These are phyloP conservation scores for Tetracladium setigerum DNA, from an alignment of 495 filamentous ascomycete genomes.

Conservation along the genomic window DNA sequence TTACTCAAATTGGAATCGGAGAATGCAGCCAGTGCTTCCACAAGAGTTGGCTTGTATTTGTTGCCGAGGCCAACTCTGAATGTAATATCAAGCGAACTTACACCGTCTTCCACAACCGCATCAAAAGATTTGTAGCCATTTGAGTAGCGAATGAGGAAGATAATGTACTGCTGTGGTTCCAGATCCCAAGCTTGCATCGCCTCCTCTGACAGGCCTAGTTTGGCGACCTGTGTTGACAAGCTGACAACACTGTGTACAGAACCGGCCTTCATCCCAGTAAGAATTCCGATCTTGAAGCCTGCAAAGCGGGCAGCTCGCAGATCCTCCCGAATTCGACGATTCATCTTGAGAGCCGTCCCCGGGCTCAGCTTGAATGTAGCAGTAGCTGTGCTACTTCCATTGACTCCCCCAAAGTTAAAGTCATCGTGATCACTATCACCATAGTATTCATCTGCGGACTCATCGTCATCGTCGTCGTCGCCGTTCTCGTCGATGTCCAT, in stretches of 20 bases:
- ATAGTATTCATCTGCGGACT: conserved; percentile 3
- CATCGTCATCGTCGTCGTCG: conserved; percentile 17
- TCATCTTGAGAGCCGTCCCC: conserved; percentile 6
- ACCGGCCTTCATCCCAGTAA: conserved; percentile 39
- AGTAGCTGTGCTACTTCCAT: conserved; percentile 3
- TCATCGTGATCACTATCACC: conserved; percentile 4
- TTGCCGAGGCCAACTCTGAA: conserved; percentile 39
- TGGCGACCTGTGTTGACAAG: conserved; percentile 57
- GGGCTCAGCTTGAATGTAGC: background rate
- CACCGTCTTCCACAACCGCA: conserved; percentile 16
- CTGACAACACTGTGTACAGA: conserved; percentile 42
- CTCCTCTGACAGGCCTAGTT: conserved; percentile 70
- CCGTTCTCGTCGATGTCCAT: conserved; percentile 25
- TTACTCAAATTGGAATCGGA: conserved; percentile 6
- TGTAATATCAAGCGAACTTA: conserved; percentile 8
- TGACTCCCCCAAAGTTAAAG: conserved; percentile 23
- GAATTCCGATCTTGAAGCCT: conserved; percentile 68
- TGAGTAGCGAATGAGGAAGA: conserved; percentile 66
- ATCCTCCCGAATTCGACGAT: conserved; percentile 50
- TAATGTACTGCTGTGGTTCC: conserved; percentile 56
- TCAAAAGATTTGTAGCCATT: conserved; percentile 47
- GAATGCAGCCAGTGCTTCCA: conserved; percentile 22
- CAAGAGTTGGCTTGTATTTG: conserved; percentile 38
- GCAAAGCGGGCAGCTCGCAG: conserved; percentile 51
- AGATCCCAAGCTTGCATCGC: conserved; percentile 74